Evolutionary conservation across 192 early-diverging fungal genomes (phyloP).

Genomic region (Coemansia sp.): DNA sequence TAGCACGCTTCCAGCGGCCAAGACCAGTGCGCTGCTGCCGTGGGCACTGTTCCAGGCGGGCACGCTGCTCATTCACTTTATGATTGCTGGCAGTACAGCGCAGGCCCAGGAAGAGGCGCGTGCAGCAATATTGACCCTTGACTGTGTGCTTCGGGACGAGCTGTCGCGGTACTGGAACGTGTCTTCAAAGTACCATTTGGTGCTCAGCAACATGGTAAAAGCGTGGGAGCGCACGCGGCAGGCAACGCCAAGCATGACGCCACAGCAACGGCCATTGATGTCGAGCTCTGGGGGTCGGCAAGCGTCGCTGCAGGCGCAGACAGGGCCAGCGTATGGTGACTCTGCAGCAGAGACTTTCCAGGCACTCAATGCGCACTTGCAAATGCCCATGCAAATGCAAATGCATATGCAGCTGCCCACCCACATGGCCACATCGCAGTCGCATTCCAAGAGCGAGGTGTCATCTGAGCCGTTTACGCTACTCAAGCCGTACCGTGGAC

Average conservation of each 20-base stretch:
- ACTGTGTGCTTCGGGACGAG: slow-evolving; percentile 45
- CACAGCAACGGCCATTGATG: slow-evolving; percentile 7
- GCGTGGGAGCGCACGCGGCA: slow-evolving; percentile 54
- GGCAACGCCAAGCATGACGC: slow-evolving; percentile 32
- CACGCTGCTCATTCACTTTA: slow-evolving; percentile 55
- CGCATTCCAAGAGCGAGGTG: background rate
- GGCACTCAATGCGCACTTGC: slow-evolving; percentile 18
- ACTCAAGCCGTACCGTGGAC: slow-evolving; percentile 31
- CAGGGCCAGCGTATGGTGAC: slow-evolving; percentile 8
- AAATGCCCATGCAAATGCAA: slow-evolving; percentile 47
- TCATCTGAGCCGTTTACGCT: slow-evolving; percentile 20
- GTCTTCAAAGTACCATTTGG: slow-evolving; percentile 50
- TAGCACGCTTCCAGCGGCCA: slow-evolving; percentile 41
- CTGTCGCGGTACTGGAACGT: slow-evolving; percentile 54
- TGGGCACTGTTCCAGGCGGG: slow-evolving; percentile 56
- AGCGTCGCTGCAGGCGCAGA: slow-evolving; percentile 12
- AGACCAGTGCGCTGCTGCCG: slow-evolving; percentile 50
- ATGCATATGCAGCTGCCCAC: slow-evolving; percentile 40
- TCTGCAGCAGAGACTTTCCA: slow-evolving; percentile 29
- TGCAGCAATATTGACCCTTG: slow-evolving; percentile 44
- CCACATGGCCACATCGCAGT: background rate
- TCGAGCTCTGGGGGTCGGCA: background rate
- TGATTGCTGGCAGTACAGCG: slow-evolving; percentile 50
- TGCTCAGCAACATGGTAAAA: slow-evolving; percentile 53
- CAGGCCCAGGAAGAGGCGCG: slow-evolving; percentile 54